These are phyloP conservation scores for Boletus mariae DNA, from an alignment of 1,284 basidiomycete species.

Conservation along the genomic window DNA sequence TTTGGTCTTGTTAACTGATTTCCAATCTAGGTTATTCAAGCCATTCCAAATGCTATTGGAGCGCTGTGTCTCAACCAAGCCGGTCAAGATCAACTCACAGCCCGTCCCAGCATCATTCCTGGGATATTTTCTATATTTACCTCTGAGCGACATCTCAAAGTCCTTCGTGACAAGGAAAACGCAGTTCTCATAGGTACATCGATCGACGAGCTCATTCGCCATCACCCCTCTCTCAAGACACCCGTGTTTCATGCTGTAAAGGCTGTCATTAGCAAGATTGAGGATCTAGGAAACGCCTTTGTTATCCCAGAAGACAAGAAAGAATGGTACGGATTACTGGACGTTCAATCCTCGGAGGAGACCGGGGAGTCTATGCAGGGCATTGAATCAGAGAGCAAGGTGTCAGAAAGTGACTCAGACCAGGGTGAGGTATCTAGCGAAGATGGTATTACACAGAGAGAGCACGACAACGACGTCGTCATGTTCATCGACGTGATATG, in stretches of 20 bases:
- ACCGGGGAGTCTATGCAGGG: conserved; percentile 56
- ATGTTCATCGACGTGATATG: conserved; percentile 75
- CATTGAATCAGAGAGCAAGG: conserved; percentile 29
- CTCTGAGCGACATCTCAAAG: conserved; percentile 79
- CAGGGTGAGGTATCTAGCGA: conserved; percentile 24
- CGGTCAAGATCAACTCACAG: conserved; percentile 80
- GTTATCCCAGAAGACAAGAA: conserved; percentile 54
- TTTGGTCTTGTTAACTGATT: conserved; percentile 4
- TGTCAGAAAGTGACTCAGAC: conserved; percentile 25
- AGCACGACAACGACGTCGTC: conserved; percentile 71
- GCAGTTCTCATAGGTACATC: conserved; percentile 84
- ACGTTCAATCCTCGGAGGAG: conserved; percentile 32
- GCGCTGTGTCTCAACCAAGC: conserved; percentile 92
- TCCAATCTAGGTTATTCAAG: conserved; percentile 71
- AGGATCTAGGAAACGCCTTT: conserved; percentile 65
- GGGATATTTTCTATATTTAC: conserved; percentile 86
- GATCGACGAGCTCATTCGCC: conserved; percentile 94
- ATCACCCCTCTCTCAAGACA: conserved; percentile 87
- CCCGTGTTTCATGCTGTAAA: conserved; percentile 77
- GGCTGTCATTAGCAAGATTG: conserved; percentile 67
- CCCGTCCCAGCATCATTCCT: conserved; percentile 76
- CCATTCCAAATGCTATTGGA: conserved; percentile 94
- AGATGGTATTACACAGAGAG: conserved; percentile 44
- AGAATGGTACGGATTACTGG: conserved; percentile 61
- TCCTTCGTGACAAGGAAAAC: conserved; percentile 92